Evolutionary conservation across 2,329 filamentous ascomycete genomes (phyloP).

Genomic region (Alternaria gansuensis): DNA sequence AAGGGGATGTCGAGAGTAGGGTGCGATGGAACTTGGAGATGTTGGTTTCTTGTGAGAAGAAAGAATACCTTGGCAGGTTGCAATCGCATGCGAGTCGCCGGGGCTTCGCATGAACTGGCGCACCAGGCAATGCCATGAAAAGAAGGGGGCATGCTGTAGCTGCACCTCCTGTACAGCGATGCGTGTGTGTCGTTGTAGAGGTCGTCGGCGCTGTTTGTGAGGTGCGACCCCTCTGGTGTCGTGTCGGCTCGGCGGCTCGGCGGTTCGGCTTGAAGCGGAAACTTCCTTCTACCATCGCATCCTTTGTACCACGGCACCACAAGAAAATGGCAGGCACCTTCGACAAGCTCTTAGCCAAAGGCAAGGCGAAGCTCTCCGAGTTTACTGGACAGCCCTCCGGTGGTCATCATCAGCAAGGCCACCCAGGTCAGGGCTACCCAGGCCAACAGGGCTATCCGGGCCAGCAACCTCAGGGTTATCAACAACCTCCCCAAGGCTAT

Average conservation of each 20-base stretch:
- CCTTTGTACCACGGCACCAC: constrained; percentile 10
- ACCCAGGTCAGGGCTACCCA: constrained; percentile 33
- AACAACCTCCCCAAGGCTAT: constrained; percentile 22
- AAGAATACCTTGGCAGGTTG: background rate
- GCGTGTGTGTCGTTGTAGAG: background rate
- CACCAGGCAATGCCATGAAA: background rate
- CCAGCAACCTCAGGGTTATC: constrained; percentile 20
- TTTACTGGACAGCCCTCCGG: constrained; percentile 34
- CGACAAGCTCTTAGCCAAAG: constrained; percentile 50
- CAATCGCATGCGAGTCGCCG: background rate
- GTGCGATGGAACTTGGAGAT: background rate
- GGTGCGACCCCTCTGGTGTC: constrained; percentile 20
- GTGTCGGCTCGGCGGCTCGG: constrained; percentile 25
- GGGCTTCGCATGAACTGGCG: accelerated
- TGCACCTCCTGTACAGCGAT: background rate
- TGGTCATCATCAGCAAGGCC: constrained; percentile 35
- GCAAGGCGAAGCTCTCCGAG: constrained; percentile 51
- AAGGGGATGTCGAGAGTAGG: background rate
- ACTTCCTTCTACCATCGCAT: constrained; percentile 10
- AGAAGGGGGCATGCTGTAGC: background rate
- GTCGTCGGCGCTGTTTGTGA: background rate
- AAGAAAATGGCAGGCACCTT: constrained; percentile 40
- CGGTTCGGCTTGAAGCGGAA: constrained; percentile 18
- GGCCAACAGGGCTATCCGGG: constrained; percentile 30
- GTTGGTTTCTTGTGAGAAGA: background rate